phyloP scores from a whole-genome alignment of 192 early-diverging fungal genomes.

The Coemansia sp. region DNA sequence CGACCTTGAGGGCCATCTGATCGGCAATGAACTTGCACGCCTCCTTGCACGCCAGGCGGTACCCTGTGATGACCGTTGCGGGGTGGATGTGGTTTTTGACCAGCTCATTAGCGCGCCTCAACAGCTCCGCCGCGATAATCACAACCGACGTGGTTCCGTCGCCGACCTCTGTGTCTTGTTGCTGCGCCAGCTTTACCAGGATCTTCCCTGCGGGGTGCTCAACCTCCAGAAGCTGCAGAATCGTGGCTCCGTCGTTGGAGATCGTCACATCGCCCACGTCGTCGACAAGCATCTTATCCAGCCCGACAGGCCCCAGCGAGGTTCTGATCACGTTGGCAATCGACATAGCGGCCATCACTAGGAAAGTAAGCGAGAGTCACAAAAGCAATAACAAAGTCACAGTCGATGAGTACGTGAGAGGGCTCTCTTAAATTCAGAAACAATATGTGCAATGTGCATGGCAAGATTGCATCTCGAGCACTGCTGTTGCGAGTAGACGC shows the following conservation, averaged over 20 bases:
- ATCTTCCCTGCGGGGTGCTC: conserved; percentile 98
- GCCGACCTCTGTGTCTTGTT: conserved; percentile 99
- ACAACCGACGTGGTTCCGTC: conserved; percentile 99
- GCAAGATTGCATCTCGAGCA: too few relatives aligned
- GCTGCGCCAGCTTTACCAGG: conserved; percentile 96
- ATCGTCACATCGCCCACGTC: conserved; percentile 99
- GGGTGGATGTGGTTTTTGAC: conserved; percentile 99
- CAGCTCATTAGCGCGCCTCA: conserved; percentile 93
- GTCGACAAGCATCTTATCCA: conserved; percentile 99
- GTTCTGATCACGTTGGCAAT: conserved; percentile 99
- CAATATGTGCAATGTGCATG: not conserved
- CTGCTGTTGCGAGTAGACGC: too few relatives aligned
- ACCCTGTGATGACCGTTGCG: conserved; percentile 98
- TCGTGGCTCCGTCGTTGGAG: conserved; percentile 99
- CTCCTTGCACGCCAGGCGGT: conserved; percentile 93
- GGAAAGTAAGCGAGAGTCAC: not conserved
- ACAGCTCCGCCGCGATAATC: conserved; percentile 96
- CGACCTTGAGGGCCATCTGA: conserved; percentile 93
- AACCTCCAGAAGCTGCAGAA: conserved; percentile 93
- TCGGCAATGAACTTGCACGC: conserved; percentile 98
- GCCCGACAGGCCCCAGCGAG: conserved; percentile 97
- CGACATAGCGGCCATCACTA: conserved; percentile 92
- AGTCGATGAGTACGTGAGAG: too few relatives aligned
- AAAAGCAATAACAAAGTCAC: too few relatives aligned
- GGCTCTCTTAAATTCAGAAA: not conserved